Evolutionary conservation across 768 basidiomycete genomes (phyloP), one percentile per base, ranked within the genome.

Genomic region (Clathrus columnatus): DNA sequence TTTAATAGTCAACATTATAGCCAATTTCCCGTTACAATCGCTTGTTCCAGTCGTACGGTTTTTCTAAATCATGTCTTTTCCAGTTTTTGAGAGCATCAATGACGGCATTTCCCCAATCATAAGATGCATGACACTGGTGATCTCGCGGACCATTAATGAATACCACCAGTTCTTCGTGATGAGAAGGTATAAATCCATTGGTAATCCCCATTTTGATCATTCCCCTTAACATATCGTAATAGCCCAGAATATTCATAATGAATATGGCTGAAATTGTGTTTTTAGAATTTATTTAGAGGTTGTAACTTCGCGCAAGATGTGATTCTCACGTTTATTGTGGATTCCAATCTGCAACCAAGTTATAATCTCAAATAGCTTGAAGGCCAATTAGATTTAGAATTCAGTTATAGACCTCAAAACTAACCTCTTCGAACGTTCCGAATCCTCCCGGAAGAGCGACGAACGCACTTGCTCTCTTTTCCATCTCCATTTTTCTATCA

Each of bases 331-430:
- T 71, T 91, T 91, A 53, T 79, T 75, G 65, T 92, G 89, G 42
- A 94, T 85, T 20, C 87, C 86, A 5, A 96, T 68, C 64, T 97
- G 95, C 20, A 88, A 88, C 95, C 95, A 99, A 0, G 94, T 96
- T 16, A 84, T 80, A 59, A 90, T 93, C 69, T 98, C 95, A 24
- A 96, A 69, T 17, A 91, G 70, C 87, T 91, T 60, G 4, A 41
- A 30, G 24, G 46, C 44, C 42, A 28, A 56, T 63, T 18, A 16
- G 11, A 60, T 10, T 45, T 20, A n/a, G 42, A n/a, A n/a, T n/a
- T 23, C n/a, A 16, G 3, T 20, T 32, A 5, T 17, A n/a, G 20
- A 26, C 3, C 7, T 16, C 20, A 28, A 11, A 17, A 27, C 67
- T 58, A 27, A 85, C 88, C 78, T 97, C 95, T 70, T 99, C 96